Percentiles rank a stretch among this genome's conserved stretches.
phyloP scores from a whole-genome alignment of 129 eudicot genomes.

The Silybum marianum region DNA sequence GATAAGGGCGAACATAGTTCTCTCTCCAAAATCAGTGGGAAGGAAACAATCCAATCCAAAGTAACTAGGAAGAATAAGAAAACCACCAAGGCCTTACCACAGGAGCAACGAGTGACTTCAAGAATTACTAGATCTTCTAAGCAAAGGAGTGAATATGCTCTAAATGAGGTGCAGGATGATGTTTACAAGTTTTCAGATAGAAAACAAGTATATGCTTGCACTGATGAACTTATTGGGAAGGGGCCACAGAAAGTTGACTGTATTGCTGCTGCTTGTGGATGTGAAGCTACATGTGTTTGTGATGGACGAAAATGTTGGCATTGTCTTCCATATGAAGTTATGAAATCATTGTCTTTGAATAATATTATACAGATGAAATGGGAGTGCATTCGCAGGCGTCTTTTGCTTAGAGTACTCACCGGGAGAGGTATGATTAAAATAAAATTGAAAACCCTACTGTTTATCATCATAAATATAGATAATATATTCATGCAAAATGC shows the following conservation, averaged over 20 bases:
- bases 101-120: constrained; percentile 38
- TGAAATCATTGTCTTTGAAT: constrained; percentile 38
- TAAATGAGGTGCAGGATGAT: constrained; percentile 15
- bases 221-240: constrained; percentile 20
- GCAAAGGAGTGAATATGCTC: constrained; percentile 35
- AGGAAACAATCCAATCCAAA: constrained; percentile 30
- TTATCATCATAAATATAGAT: neutral
- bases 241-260: constrained; percentile 24
- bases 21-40: constrained; percentile 19
- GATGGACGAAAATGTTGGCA: constrained; percentile 66
- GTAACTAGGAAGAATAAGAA: constrained; percentile 64
- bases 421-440: constrained; percentile 57
- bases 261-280: constrained; percentile 24
- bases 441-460: constrained; percentile 10
- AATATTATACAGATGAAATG: constrained; percentile 60
- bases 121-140: constrained; percentile 68
- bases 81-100: constrained; percentile 35
- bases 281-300: constrained; percentile 40
- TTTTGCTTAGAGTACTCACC: constrained; percentile 52
- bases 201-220: constrained; percentile 23
- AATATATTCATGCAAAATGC: neutral
- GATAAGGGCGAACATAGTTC: constrained; percentile 24
- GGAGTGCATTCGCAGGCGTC: constrained; percentile 79
- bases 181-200: constrained; percentile 11
- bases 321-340: constrained; percentile 56